Evolutionary conservation across 306 rosid genomes (phyloP).

Genomic region (Hippophae gyantsensis): DNA sequence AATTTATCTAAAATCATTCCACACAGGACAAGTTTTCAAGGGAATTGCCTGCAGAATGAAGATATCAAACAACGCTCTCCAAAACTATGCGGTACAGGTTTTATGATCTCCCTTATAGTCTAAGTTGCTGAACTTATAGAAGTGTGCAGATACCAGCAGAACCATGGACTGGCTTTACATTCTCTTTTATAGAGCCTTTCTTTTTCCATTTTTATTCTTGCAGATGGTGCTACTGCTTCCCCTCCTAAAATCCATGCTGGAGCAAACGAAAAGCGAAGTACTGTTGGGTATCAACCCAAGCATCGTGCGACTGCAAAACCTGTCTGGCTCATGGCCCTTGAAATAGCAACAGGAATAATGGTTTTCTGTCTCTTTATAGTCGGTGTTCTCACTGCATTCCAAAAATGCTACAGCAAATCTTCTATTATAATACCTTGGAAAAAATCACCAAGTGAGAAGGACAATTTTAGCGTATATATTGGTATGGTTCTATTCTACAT

Average conservation of each 20-base stretch:
- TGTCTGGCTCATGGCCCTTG: slow-evolving; percentile 76
- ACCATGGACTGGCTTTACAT: not conserved
- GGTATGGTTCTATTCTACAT: slow-evolving; percentile 36
- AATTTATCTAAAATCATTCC: slow-evolving; percentile 15
- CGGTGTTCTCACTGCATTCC: slow-evolving; percentile 53
- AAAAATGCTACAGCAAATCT: slow-evolving; percentile 57
- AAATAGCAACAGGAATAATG: slow-evolving; percentile 69
- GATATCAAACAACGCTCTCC: slow-evolving; percentile 58
- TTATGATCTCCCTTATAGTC: slow-evolving; percentile 9
- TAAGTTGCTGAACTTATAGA: not conserved
- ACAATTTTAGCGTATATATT: slow-evolving; percentile 43
- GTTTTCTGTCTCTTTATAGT: slow-evolving; percentile 59
- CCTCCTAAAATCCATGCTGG: slow-evolving; percentile 49
- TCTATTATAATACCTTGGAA: slow-evolving; percentile 88
- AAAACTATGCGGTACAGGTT: slow-evolving; percentile 53
- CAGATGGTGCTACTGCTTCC: slow-evolving; percentile 50
- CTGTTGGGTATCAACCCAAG: slow-evolving; percentile 28
- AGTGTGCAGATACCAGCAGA: not conserved
- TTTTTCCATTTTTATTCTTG: slow-evolving; percentile 14
- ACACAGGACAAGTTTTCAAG: slow-evolving; percentile 73
- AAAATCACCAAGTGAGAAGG: slow-evolving; percentile 76
- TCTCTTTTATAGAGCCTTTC: slow-evolving; percentile 2
- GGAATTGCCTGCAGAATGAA: slow-evolving; percentile 69
- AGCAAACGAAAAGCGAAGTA: slow-evolving; percentile 24
- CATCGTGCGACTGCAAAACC: slow-evolving; percentile 60